phyloP scores from a whole-genome alignment of 345 rosid genomes.

The Eucalyptus polybractea region DNA sequence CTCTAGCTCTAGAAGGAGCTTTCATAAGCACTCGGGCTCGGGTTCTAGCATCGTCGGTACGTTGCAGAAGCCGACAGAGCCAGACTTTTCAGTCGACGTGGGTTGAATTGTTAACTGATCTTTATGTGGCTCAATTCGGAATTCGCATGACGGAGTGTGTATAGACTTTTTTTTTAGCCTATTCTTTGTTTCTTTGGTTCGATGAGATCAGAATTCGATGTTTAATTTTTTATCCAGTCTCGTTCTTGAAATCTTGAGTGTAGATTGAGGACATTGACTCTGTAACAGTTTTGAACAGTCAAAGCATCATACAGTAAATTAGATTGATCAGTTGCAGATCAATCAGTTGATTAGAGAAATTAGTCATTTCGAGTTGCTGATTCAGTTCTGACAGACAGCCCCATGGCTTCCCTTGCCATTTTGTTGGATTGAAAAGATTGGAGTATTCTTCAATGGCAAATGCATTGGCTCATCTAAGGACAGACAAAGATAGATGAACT shows the following conservation, averaged over 20 bases:
- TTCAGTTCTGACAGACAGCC: neutral
- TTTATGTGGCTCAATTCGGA: neutral
- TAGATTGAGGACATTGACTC: neutral
- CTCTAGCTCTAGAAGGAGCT: slow-evolving; percentile 8
- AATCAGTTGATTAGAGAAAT: neutral
- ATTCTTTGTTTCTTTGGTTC: neutral
- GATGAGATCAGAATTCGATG: neutral
- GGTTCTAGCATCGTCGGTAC: neutral
- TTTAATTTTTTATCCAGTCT: neutral
- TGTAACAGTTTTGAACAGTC: neutral
- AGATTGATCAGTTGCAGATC: neutral
- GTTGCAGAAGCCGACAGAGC: slow-evolving; percentile 22
- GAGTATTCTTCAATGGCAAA: neutral
- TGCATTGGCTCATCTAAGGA: neutral
- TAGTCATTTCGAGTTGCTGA: neutral
- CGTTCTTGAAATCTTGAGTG: neutral
- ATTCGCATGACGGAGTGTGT: neutral
- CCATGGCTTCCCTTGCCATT: neutral
- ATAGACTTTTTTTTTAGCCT: neutral
- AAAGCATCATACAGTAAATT: neutral
- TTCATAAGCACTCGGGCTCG: neutral
- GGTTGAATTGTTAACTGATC: neutral
- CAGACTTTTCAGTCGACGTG: slow-evolving; percentile 5
- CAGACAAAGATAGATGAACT: neutral
- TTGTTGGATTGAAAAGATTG: neutral